A percentile compares a stretch with the other conserved stretches of the same genome.
Conservation (phyloP, 306 rosid genomes). For the Calophaca sinica region DNA sequence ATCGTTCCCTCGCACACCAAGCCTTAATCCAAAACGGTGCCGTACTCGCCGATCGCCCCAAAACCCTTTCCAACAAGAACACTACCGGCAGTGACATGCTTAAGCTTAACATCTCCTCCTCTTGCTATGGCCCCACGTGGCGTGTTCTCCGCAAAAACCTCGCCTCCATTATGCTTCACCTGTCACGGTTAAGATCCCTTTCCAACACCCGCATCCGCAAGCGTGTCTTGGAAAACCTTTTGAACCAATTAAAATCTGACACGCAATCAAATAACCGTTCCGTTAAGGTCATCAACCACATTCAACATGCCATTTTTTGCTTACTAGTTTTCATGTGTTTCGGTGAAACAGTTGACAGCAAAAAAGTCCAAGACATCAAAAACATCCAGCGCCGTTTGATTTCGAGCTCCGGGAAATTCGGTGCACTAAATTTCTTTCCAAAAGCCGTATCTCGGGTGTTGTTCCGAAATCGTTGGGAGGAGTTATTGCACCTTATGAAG, state of each 20-base stretch:
- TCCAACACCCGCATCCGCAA: constrained; percentile 17
- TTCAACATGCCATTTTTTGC: constrained; percentile 35
- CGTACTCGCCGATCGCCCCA: constrained; percentile 44
- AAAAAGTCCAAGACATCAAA: constrained; percentile 33
- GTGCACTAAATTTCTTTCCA: constrained; percentile 22
- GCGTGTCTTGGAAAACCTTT: constrained; percentile 22
- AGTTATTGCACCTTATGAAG: not conserved
- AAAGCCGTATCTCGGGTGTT: not conserved
- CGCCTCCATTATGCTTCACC: constrained; percentile 32
- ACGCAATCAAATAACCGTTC: not conserved
- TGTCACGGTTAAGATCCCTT: not conserved
- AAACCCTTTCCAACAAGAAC: not conserved
- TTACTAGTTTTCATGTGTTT: constrained; percentile 50
- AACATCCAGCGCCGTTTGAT: constrained; percentile 8
- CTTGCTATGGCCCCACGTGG: constrained; percentile 43
- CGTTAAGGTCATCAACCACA: not conserved
- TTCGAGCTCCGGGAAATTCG: not conserved
- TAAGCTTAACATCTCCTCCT: constrained; percentile 26
- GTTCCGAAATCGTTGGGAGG: constrained; percentile 37
- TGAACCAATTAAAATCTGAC: constrained; percentile 3
- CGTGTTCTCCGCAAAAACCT: constrained; percentile 50
- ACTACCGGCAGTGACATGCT: no score
- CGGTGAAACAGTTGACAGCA: constrained; percentile 11
- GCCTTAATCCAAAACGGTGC: constrained; percentile 43
- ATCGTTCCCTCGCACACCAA: constrained; percentile 35